These are phyloP conservation scores for Spiraea crenata DNA, from an alignment of 331 rosid genomes.

Conservation along the genomic window DNA sequence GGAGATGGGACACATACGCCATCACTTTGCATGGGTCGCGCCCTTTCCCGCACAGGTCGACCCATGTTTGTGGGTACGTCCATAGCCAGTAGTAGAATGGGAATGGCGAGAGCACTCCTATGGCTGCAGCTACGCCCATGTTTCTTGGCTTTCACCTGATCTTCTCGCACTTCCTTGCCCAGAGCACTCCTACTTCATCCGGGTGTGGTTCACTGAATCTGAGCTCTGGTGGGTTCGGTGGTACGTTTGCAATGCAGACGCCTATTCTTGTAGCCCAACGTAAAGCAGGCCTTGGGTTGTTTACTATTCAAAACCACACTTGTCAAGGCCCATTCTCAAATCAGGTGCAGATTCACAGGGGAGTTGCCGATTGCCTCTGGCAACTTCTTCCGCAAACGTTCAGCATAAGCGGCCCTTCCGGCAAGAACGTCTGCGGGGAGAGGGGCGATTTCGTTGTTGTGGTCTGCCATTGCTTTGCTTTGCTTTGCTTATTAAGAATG, in stretches of 20 bases:
- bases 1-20: constrained; percentile 59
- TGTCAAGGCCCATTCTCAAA: too few species aligned
- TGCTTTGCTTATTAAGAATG: too few species aligned
- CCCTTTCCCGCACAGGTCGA: constrained; percentile 63
- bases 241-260: too few species aligned
- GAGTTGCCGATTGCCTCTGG: too few species aligned
- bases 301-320: background rate
- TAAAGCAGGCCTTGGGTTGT: background rate
- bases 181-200: background rate
- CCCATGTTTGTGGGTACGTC: constrained; percentile 81
- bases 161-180: constrained; percentile 14
- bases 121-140: constrained; percentile 54
- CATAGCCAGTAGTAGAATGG: constrained; percentile 75
- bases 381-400: too few species aligned
- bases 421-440: too few species aligned
- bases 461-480: too few species aligned
- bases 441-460: too few species aligned
- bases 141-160: constrained; percentile 1
- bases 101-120: constrained; percentile 63
- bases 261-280: background rate
- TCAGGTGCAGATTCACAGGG: too few species aligned
- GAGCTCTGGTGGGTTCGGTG: background rate
- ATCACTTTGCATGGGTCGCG: constrained; percentile 69
- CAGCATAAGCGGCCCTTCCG: too few species aligned
- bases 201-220: background rate